Evolutionary conservation across 2,329 filamentous ascomycete genomes (phyloP).

Genomic region (Aureobasidium sp.): DNA sequence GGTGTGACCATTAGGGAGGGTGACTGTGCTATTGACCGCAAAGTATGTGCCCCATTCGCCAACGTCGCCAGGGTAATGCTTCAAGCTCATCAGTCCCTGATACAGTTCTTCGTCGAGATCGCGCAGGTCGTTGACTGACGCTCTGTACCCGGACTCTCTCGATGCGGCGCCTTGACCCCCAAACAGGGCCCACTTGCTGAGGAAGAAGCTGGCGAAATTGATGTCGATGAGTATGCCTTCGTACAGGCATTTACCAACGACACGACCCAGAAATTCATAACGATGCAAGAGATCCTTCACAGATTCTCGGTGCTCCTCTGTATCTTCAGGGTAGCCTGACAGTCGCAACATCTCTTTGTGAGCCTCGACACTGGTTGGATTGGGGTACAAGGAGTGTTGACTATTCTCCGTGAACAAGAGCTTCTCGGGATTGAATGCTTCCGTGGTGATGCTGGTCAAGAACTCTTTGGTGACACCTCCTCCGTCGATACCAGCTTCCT

Average conservation of each 20-base stretch:
- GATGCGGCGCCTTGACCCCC: conserved; percentile 57
- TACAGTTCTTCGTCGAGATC: conserved; percentile 90
- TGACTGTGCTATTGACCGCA: conserved; percentile 68
- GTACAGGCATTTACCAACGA: conserved; percentile 95
- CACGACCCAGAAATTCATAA: conserved; percentile 86
- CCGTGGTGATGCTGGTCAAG: conserved; percentile 75
- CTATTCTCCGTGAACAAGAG: conserved; percentile 74
- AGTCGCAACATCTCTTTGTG: conserved; percentile 21
- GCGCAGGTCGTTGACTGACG: conserved; percentile 88
- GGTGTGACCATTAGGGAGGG: conserved; percentile 33
- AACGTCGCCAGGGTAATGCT: conserved; percentile 78
- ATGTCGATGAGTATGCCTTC: conserved; percentile 94
- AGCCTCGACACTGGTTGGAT: conserved; percentile 49
- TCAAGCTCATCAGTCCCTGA: conserved; percentile 72
- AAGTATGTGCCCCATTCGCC: conserved; percentile 79
- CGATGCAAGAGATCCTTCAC: conserved; percentile 59
- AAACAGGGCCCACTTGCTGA: conserved; percentile 86
- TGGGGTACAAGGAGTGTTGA: conserved; percentile 81
- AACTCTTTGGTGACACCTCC: conserved; percentile 98
- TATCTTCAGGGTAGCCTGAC: conserved; percentile 46
- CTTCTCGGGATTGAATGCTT: conserved; percentile 61
- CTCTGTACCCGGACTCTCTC: conserved; percentile 67
- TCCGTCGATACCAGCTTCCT: conserved; percentile 91
- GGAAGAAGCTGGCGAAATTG: conserved; percentile 88
- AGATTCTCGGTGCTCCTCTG: conserved; percentile 49